A percentile compares a stretch with the other conserved stretches of the same genome.
phyloP scores from a whole-genome alignment of 2,329 filamentous ascomycete species.

The Chrysoporthe deuterocubensis region DNA sequence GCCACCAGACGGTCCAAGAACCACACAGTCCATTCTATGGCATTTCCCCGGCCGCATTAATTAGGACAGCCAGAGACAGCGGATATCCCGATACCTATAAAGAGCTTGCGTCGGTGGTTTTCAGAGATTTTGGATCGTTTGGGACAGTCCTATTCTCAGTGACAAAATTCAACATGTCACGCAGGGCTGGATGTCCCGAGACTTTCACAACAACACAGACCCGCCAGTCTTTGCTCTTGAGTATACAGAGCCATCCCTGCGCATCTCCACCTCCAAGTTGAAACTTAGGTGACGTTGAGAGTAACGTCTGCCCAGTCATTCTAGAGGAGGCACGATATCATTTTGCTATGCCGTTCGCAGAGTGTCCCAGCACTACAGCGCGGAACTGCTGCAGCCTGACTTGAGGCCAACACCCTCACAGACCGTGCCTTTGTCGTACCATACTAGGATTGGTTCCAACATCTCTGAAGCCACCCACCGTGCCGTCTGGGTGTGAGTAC shows the following conservation, averaged over 20 bases:
- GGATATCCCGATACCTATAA: background rate
- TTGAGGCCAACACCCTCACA: constrained; percentile 51
- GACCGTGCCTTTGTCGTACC: constrained; percentile 55
- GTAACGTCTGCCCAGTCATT: background rate
- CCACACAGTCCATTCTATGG: background rate
- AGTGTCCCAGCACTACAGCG: background rate
- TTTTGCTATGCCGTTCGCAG: background rate
- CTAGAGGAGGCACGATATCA: background rate
- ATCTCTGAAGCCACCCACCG: constrained; percentile 61
- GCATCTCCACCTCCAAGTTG: no score
- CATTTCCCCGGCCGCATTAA: no score
- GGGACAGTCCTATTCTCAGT: background rate
- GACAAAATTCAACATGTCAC: background rate
- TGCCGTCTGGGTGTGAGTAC: constrained; percentile 61
- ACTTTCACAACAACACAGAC: background rate
- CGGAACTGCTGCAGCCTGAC: constrained; percentile 8
- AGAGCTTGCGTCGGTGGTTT: background rate
- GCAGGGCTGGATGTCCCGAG: background rate
- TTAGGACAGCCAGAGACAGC: no score
- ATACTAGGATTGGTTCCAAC: constrained; percentile 48
- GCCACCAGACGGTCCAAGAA: background rate
- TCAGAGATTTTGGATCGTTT: background rate
- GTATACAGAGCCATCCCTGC: no score
- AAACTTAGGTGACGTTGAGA: background rate
- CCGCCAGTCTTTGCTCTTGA: no score